These are phyloP conservation scores for Candida glaebosa DNA, from an alignment of 805 yeast species.

Conservation along the genomic window DNA sequence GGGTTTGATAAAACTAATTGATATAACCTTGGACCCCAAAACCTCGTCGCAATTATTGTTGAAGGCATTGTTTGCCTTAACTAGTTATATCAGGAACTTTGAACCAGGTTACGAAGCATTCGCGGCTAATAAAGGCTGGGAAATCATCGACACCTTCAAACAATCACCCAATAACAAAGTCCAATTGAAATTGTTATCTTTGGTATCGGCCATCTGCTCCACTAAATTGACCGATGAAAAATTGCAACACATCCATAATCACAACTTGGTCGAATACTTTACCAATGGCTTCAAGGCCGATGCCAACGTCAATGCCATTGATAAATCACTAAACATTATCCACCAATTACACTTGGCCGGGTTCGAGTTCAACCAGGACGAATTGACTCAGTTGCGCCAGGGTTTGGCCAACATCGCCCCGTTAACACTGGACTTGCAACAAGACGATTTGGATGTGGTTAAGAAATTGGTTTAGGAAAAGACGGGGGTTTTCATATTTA, in stretches of 20 bases:
- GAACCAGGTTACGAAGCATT: slow-evolving; percentile 54
- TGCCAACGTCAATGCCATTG: slow-evolving; percentile 48
- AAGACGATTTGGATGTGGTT: slow-evolving; percentile 50
- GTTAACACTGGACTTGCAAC: slow-evolving; percentile 47
- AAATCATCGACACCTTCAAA: slow-evolving; percentile 33
- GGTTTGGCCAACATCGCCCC: slow-evolving; percentile 38
- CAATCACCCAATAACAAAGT: slow-evolving; percentile 32
- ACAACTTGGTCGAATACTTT: slow-evolving; percentile 31
- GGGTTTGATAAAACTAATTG: slow-evolving; percentile 46
- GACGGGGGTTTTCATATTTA: neutral
- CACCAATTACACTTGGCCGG: slow-evolving; percentile 39
- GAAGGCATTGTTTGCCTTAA: slow-evolving; percentile 76
- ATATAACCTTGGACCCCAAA: slow-evolving; percentile 30
- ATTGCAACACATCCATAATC: slow-evolving; percentile 34
- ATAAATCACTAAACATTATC: slow-evolving; percentile 53
- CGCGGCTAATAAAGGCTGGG: slow-evolving; percentile 60
- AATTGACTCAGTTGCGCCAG: slow-evolving; percentile 30
- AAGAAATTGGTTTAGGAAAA: slow-evolving; percentile 35
- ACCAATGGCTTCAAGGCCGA: slow-evolving; percentile 27
- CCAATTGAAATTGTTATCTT: slow-evolving; percentile 52
- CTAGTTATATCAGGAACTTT: slow-evolving; percentile 71
- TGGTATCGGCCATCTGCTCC: slow-evolving; percentile 58
- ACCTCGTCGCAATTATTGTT: slow-evolving; percentile 34
- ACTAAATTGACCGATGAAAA: slow-evolving; percentile 44
- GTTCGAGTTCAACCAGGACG: slow-evolving; percentile 45